Percentiles rank a stretch among this genome's conserved stretches.
Evolutionary conservation across 2,329 filamentous ascomycete species (phyloP).

Genomic region (Diaporthe capsici): DNA sequence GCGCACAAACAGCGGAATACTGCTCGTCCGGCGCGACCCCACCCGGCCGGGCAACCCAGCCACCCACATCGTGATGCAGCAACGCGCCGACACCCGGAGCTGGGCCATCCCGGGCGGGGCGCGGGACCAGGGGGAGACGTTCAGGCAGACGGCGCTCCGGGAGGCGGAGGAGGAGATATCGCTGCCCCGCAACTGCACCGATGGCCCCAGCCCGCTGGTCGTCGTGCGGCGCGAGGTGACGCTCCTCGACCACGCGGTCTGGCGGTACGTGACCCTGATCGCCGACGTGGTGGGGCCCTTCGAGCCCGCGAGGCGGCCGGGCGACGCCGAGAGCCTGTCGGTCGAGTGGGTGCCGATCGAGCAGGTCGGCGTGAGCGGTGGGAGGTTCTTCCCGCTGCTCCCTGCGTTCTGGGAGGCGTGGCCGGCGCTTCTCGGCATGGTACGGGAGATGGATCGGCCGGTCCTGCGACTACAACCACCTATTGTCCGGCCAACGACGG

Average conservation of each 20-base stretch:
- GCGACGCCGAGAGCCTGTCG: constrained; percentile 10
- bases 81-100: background rate
- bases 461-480: no score
- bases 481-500: no score
- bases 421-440: background rate
- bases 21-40: constrained; percentile 2
- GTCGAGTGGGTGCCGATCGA: constrained; percentile 29
- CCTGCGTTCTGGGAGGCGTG: constrained; percentile 18
- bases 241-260: background rate
- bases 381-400: background rate
- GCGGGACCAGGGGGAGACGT: constrained; percentile 1
- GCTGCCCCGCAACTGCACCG: constrained; percentile 1
- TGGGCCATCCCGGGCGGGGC: constrained; percentile 32
- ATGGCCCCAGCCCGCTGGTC: constrained; percentile 16
- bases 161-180: constrained; percentile 26
- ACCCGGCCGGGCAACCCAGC: background rate
- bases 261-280: constrained; percentile 32
- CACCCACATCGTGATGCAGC: constrained; percentile 22
- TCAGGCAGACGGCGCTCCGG: constrained; percentile 5
- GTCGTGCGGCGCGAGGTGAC: background rate
- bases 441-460: background rate
- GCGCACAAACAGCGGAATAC: background rate
- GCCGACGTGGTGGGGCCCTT: constrained; percentile 1
- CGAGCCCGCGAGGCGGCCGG: background rate
- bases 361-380: background rate